Conservation (phyloP, 2,329 filamentous ascomycete genomes). For the Macrophomina pseudophaseolina region DNA sequence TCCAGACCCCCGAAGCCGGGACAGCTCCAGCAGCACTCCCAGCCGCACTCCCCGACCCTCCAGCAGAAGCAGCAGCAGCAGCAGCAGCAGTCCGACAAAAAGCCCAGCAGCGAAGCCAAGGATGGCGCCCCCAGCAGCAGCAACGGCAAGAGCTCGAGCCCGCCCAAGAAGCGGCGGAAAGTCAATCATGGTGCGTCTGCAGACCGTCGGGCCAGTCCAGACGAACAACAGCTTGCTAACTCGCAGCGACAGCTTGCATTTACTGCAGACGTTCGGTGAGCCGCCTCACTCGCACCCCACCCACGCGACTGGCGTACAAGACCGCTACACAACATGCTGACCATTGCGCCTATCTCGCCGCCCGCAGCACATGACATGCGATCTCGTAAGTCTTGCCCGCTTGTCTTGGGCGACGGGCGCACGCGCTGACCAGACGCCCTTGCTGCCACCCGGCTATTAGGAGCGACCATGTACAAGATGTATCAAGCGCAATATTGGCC, state of each 20-base stretch:
- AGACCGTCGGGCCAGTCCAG: not conserved
- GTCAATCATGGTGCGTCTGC: slow-evolving; percentile 42
- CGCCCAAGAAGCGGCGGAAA: slow-evolving; percentile 57
- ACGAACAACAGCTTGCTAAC: slow-evolving; percentile 3
- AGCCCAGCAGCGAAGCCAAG: not conserved
- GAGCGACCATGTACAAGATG: slow-evolving; percentile 96
- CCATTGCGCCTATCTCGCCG: slow-evolving; percentile 31
- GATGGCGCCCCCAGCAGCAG: slow-evolving; percentile 1
- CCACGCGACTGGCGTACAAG: slow-evolving; percentile 24
- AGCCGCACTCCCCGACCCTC: not conserved
- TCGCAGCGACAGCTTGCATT: slow-evolving; percentile 50
- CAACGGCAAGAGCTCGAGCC: slow-evolving; percentile 30
- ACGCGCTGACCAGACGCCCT: slow-evolving; percentile 41
- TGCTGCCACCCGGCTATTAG: slow-evolving; percentile 55
- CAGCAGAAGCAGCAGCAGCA: not conserved
- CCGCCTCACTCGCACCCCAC: slow-evolving; percentile 32
- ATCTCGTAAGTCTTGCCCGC: slow-evolving; percentile 47
- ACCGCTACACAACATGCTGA: slow-evolving; percentile 39
- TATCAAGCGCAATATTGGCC: slow-evolving; percentile 97
- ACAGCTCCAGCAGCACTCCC: not conserved
- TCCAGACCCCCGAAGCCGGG: slow-evolving; percentile 34
- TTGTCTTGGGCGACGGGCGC: slow-evolving; percentile 28
- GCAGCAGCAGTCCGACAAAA: slow-evolving; percentile 13
- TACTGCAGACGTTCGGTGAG: slow-evolving; percentile 60
- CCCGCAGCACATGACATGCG: slow-evolving; percentile 59